A percentile compares a stretch with the other conserved stretches of the same genome.
These are phyloP conservation scores for Umbilicaria muhlenbergii DNA, from an alignment of 495 filamentous ascomycete genomes.

Conservation along the genomic window DNA sequence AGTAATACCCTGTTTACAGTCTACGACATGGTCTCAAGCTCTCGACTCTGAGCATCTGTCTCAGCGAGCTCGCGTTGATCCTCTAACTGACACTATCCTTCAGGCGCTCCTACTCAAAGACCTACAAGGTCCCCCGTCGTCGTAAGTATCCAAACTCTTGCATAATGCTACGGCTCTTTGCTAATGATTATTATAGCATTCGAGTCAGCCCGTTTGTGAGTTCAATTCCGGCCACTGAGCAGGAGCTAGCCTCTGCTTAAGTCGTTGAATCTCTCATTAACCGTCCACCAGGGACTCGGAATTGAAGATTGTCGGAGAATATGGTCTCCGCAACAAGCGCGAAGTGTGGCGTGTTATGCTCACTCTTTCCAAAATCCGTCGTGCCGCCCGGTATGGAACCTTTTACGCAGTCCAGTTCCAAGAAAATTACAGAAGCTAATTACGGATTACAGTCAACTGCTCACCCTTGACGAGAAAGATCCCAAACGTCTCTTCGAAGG, in stretches of 20 bases:
- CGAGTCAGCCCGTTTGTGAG: slow-evolving; percentile 99
- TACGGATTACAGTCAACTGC: slow-evolving; percentile 61
- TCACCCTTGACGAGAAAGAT: slow-evolving; percentile 99
- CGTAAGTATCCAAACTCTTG: slow-evolving; percentile 25
- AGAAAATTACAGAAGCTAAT: slow-evolving; percentile 4
- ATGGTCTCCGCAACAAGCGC: slow-evolving; percentile 98
- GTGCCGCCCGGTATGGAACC: slow-evolving; percentile 85
- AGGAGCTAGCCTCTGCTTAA: slow-evolving; percentile 92
- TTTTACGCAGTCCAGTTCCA: slow-evolving; percentile 4
- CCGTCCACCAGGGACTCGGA: slow-evolving; percentile 75
- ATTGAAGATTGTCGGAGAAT: slow-evolving; percentile 98
- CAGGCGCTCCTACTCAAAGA: slow-evolving; percentile 80
- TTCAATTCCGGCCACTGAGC: slow-evolving; percentile 85
- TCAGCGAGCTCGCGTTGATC: slow-evolving; percentile 20
- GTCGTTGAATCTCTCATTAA: slow-evolving; percentile 51
- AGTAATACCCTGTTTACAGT: neutral
- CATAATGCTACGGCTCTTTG: neutral
- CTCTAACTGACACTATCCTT: slow-evolving; percentile 1
- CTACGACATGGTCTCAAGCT: neutral
- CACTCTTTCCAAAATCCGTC: slow-evolving; percentile 99
- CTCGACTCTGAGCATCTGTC: neutral
- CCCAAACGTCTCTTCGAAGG: slow-evolving; percentile 99
- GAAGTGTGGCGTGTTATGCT: slow-evolving; percentile 99
- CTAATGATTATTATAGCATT: slow-evolving; percentile 44
- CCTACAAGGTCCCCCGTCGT: slow-evolving; percentile 84